phyloP scores from a whole-genome alignment of 495 filamentous ascomycete species.

The Echria macrotheca region DNA sequence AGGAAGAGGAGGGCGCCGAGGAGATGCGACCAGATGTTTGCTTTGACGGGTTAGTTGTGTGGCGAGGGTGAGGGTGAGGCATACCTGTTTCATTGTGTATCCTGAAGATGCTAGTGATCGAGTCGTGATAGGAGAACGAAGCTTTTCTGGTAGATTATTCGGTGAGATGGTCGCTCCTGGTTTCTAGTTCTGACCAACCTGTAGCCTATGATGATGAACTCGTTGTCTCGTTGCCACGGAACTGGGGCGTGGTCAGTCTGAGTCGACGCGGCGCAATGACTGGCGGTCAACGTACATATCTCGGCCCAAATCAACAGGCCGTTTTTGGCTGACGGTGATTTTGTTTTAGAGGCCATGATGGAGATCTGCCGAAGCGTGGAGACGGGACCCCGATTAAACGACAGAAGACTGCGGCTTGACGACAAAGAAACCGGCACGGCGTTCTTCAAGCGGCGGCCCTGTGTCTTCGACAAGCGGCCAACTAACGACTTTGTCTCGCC shows the following conservation, averaged over 20 bases:
- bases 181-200: too few species aligned
- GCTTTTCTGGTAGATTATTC: too few species aligned
- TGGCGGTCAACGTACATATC: not conserved
- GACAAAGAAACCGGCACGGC: conserved; percentile 2
- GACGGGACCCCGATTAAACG: not conserved
- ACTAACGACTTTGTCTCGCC: not conserved
- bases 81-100: conserved; percentile 8
- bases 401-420: too few species aligned
- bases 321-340: not conserved
- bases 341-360: not conserved
- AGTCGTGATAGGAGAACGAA: not conserved
- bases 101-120: not conserved
- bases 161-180: too few species aligned
- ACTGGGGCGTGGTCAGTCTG: not conserved
- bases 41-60: not conserved
- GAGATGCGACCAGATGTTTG: conserved; percentile 10
- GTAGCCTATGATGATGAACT: conserved; percentile 7
- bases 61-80: not conserved
- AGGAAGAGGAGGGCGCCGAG: conserved; percentile 8
- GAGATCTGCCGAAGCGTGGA: not conserved
- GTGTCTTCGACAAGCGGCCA: conserved; percentile 3
- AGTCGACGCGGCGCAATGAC: not conserved
- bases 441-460: conserved; percentile 1
- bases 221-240: conserved; percentile 8
- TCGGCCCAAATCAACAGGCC: conserved; percentile 2